Evolutionary conservation across 2,329 filamentous ascomycete species (phyloP).

Genomic region (Metarhizium album): DNA sequence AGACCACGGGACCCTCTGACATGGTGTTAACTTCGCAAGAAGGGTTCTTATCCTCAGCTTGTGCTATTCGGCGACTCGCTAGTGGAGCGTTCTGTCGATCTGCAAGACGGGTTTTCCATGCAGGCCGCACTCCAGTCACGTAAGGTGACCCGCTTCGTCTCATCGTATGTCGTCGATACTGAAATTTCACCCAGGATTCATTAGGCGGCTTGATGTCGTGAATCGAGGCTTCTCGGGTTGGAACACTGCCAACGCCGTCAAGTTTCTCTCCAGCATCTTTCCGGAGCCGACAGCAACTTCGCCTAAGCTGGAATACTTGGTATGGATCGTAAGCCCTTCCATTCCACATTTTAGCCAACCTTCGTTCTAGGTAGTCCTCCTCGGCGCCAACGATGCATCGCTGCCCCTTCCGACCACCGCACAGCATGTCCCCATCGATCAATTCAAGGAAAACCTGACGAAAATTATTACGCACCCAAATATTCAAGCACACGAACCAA

Average conservation of each 20-base stretch:
- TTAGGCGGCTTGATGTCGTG: conserved; percentile 70
- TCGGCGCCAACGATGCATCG: conserved; percentile 86
- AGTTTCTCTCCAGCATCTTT: conserved; percentile 59
- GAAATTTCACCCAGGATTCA: conserved; percentile 45
- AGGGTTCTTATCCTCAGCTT: conserved; percentile 52
- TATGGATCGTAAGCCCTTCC: conserved; percentile 22
- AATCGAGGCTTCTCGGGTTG: conserved; percentile 85
- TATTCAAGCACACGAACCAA: conserved; percentile 58
- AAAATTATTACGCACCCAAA: conserved; percentile 62
- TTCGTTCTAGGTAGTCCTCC: conserved; percentile 53
- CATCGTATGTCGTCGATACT: not conserved
- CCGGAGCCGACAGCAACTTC: conserved; percentile 48
- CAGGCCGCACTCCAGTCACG: conserved; percentile 59
- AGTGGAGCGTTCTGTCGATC: conserved; percentile 55
- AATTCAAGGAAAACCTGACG: conserved; percentile 63
- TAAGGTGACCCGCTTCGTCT: conserved; percentile 25
- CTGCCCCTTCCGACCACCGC: conserved; percentile 48
- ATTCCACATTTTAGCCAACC: not conserved
- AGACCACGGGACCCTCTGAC: not conserved
- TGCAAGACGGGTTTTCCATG: conserved; percentile 61
- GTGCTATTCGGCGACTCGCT: conserved; percentile 88
- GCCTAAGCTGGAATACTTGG: conserved; percentile 56
- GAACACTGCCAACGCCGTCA: conserved; percentile 65
- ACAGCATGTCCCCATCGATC: conserved; percentile 69
- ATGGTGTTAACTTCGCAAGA: not conserved